phyloP scores from a whole-genome alignment of 139 green algal genomes.

The Pleodorina starrii region DNA sequence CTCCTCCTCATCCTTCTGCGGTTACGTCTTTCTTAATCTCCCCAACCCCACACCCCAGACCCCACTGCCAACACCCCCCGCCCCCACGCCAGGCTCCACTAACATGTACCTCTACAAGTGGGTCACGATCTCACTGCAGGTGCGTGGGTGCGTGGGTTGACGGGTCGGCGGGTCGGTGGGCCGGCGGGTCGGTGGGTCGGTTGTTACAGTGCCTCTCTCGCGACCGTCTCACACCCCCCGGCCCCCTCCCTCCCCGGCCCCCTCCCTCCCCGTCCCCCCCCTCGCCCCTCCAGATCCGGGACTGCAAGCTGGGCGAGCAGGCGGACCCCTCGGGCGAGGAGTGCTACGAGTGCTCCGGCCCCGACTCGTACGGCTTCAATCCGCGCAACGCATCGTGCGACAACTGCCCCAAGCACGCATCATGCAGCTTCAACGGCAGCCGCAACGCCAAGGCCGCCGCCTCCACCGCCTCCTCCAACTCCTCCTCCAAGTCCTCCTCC shows the following conservation, averaged over 20 bases:
- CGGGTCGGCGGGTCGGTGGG: not conserved
- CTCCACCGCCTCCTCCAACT: too few relatives aligned
- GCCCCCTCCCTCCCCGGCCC: not conserved
- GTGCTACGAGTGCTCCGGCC: not conserved
- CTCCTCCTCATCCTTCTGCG: not conserved
- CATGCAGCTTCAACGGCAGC: not conserved
- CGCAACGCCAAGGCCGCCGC: not conserved
- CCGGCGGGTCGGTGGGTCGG: too few relatives aligned
- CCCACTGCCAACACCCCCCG: too few relatives aligned
- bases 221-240: not conserved
- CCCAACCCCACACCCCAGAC: too few relatives aligned
- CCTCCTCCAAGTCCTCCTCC: too few relatives aligned
- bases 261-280: too few relatives aligned
- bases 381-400: conserved; percentile 2
- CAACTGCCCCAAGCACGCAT: conserved; percentile 17
- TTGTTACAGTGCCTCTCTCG: not conserved
- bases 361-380: conserved; percentile 11
- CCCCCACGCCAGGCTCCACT: not conserved
- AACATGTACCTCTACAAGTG: not conserved
- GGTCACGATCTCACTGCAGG: not conserved
- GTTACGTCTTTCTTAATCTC: too few relatives aligned
- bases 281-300: not conserved
- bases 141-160: not conserved
- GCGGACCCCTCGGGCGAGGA: not conserved
- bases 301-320: conserved; percentile 29